phyloP scores from a whole-genome alignment of 164 flowering plant species.

The Chimonanthus salicifolius region DNA sequence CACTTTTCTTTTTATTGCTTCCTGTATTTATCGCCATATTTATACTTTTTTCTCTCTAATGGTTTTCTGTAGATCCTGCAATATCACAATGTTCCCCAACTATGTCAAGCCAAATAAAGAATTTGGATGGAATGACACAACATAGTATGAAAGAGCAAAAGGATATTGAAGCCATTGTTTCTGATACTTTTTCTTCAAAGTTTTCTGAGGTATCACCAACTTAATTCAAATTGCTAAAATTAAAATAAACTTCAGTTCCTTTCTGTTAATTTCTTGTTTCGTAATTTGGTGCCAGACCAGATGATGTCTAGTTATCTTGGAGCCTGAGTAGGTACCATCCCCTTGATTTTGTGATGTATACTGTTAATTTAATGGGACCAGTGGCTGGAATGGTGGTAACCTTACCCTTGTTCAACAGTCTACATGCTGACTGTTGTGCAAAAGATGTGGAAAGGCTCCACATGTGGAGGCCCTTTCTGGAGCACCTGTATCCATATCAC shows the following conservation, averaged over 20 bases:
- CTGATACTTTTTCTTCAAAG: conserved; percentile 39
- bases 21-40: neutral
- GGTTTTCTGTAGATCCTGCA: conserved; percentile 54
- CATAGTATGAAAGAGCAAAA: conserved; percentile 24
- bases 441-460: neutral
- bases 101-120: conserved; percentile 16
- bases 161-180: conserved; percentile 41
- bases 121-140: conserved; percentile 11
- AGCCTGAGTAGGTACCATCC: neutral
- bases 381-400: too few species aligned
- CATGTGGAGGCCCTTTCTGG: neutral
- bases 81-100: conserved; percentile 27
- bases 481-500: neutral
- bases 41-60: neutral
- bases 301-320: neutral
- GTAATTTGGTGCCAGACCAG: neutral
- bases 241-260: neutral
- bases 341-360: neutral
- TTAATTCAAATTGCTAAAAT: neutral
- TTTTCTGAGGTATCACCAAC: conserved; percentile 40
- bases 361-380: too few species aligned
- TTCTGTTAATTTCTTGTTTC: neutral
- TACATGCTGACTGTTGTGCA: neutral
- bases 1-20: neutral
- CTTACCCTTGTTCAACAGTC: neutral